Conservation (phyloP, 2,329 filamentous ascomycete genomes). For the Hymenoscyphus albidus region DNA sequence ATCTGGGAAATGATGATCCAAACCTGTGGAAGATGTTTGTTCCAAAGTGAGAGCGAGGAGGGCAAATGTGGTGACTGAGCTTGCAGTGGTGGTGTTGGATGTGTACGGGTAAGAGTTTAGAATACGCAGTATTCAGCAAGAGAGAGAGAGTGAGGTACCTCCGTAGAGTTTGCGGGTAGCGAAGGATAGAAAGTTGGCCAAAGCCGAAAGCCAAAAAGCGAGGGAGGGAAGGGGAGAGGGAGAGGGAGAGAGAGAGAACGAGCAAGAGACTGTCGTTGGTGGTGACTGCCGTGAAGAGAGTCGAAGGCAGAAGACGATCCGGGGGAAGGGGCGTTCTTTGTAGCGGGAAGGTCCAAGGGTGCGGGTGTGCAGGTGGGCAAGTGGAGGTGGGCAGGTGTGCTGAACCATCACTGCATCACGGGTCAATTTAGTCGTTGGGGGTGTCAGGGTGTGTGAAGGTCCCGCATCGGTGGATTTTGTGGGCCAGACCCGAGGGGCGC, state of each 20-base stretch:
- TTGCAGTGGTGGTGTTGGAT: background rate
- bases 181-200: slow-evolving; percentile 1
- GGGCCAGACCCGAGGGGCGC: no score
- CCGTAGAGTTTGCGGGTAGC: background rate
- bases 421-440: no score
- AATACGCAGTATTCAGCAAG: background rate
- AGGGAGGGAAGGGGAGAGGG: no score
- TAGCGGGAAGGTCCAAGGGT: background rate
- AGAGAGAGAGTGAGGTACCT: background rate
- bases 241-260: no score
- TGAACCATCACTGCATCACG: no score
- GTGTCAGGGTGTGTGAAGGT: background rate
- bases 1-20: slow-evolving; percentile 10
- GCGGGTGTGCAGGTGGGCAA: background rate
- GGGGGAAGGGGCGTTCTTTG: slow-evolving; percentile 4
- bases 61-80: background rate
- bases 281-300: background rate
- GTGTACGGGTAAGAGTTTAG: no score
- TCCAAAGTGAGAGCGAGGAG: background rate
- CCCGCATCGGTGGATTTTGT: background rate
- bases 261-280: background rate
- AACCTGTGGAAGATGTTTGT: slow-evolving; percentile 9
- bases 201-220: background rate
- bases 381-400: background rate
- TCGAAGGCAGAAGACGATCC: background rate